A percentile compares a stretch with the other conserved stretches of the same genome.
Evolutionary conservation across 768 basidiomycete species (phyloP).

Genomic region (Tricholoma bakamatsutake): DNA sequence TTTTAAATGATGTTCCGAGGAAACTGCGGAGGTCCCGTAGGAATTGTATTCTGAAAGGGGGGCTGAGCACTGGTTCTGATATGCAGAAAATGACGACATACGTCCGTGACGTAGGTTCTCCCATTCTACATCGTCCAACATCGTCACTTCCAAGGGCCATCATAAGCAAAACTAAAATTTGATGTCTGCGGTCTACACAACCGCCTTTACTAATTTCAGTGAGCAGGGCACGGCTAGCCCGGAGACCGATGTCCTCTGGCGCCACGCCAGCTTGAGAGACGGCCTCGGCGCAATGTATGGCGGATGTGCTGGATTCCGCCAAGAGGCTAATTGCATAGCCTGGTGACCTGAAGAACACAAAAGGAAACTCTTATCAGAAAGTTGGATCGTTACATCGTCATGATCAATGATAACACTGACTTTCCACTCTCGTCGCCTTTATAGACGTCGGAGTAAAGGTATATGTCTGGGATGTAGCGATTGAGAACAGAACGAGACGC

Average conservation of each 20-base stretch:
- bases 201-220: conserved; percentile 78
- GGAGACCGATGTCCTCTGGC: conserved; percentile 89
- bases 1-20: conserved; percentile 94
- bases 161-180: conserved; percentile 76
- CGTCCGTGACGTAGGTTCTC: conserved; percentile 78
- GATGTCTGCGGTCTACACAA: conserved; percentile 88
- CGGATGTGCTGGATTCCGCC: conserved; percentile 89
- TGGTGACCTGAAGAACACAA: conserved; percentile 61
- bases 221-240: conserved; percentile 74
- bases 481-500: conserved; percentile 89
- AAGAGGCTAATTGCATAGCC: conserved; percentile 90
- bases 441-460: conserved; percentile 97
- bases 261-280: conserved; percentile 76
- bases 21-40: conserved; percentile 74
- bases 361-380: neutral
- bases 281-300: conserved; percentile 82
- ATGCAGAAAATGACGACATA: conserved; percentile 31
- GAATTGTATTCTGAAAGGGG: conserved; percentile 72
- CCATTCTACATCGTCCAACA: conserved; percentile 85
- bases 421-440: conserved; percentile 97
- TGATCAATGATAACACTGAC: conserved; percentile 38
- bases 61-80: conserved; percentile 4
- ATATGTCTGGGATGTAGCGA: conserved; percentile 96
- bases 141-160: conserved; percentile 99
- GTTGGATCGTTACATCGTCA: neutral